Conservation (phyloP, 148 eudicot genomes). For the Nepenthes gracilis region DNA sequence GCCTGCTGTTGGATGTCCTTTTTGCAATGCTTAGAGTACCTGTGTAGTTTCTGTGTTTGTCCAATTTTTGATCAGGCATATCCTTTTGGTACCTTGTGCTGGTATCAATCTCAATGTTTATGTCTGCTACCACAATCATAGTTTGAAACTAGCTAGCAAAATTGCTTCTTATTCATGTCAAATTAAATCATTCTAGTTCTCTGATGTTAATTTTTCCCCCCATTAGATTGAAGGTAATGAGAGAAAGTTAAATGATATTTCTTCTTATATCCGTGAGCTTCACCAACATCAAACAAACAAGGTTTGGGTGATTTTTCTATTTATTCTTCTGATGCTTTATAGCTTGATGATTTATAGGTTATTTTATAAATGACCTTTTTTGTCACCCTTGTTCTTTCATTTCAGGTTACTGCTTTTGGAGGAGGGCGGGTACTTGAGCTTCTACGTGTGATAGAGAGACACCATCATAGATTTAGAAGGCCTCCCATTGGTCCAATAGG, state of each 20-base stretch:
- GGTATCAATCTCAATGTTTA: too few species aligned
- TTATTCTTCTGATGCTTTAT: neutral
- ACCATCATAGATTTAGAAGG: slow-evolving; percentile 45
- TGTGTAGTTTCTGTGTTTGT: too few species aligned
- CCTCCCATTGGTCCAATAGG: slow-evolving; percentile 98
- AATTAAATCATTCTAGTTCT: neutral
- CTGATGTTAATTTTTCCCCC: neutral
- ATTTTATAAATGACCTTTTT: too few species aligned
- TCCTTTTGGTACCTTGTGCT: too few species aligned
- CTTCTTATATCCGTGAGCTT: slow-evolving; percentile 31
- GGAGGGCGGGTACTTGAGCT: slow-evolving; percentile 60
- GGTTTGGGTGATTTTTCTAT: slow-evolving; percentile 21
- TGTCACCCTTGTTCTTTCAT: slow-evolving; percentile 2
- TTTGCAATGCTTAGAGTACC: too few species aligned
- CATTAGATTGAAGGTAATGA: slow-evolving; percentile 40
- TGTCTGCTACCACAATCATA: too few species aligned
- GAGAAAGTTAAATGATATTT: slow-evolving; percentile 27
- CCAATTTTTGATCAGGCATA: too few species aligned
- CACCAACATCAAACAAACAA: slow-evolving; percentile 55
- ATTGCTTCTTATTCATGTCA: neutral
- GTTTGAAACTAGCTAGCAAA: neutral
- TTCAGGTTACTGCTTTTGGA: slow-evolving; percentile 91
- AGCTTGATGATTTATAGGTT: neutral
- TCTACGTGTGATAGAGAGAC: slow-evolving; percentile 62
- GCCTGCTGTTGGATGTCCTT: too few species aligned